Conservation (phyloP, 2,329 filamentous ascomycete species). For the Sporothrix dimorphospora region DNA sequence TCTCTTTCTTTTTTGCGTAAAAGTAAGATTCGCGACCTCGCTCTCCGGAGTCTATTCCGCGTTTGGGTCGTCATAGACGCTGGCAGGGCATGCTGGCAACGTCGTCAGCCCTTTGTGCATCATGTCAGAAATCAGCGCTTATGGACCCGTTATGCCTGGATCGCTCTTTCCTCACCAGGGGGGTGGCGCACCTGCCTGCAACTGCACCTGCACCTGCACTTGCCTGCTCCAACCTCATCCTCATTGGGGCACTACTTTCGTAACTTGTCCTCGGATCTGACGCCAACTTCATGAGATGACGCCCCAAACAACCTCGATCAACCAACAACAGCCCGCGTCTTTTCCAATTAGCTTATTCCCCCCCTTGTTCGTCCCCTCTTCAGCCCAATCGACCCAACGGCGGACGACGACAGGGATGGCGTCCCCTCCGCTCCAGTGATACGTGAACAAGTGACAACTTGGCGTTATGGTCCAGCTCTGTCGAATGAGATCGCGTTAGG, state of each 20-base stretch:
- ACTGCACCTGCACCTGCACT: neutral
- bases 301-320: neutral
- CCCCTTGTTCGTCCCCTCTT: neutral
- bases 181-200: neutral
- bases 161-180: constrained; percentile 1
- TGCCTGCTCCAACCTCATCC: neutral
- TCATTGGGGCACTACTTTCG: neutral
- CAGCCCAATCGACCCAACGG: constrained; percentile 14
- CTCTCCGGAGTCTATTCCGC: too few species aligned
- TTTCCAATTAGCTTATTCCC: too few species aligned
- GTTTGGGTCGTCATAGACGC: neutral
- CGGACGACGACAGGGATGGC: neutral
- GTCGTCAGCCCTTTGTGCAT: constrained; percentile 6
- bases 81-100: too few species aligned
- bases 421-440: neutral
- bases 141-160: neutral
- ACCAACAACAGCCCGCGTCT: neutral
- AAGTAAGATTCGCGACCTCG: too few species aligned
- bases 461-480: neutral
- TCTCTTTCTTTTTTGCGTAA: neutral
- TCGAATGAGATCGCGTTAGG: neutral
- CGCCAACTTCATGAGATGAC: constrained; percentile 12
- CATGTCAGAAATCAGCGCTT: constrained; percentile 18
- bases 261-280: neutral
- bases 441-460: neutral